Evolutionary conservation across 2,329 filamentous ascomycete species (phyloP).

Genomic region (Trichoderma atrobrunneum): DNA sequence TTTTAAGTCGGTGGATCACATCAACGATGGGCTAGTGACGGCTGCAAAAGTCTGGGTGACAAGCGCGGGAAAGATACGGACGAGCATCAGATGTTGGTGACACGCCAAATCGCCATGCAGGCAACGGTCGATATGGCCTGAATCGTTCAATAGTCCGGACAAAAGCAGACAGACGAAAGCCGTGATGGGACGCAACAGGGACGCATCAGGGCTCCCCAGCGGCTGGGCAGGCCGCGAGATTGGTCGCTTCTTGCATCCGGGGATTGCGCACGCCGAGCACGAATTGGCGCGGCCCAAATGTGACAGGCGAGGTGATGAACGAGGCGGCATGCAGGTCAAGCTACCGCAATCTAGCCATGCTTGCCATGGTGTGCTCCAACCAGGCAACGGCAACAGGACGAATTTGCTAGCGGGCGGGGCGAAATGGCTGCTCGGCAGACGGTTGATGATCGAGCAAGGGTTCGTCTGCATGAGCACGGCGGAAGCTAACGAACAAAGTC

Average conservation of each 20-base stretch:
- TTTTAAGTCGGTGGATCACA: slow-evolving; percentile 13
- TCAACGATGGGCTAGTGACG: slow-evolving; percentile 1
- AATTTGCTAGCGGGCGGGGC: slow-evolving; percentile 3
- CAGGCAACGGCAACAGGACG: not conserved
- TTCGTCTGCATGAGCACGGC: not conserved
- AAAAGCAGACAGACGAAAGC: not conserved
- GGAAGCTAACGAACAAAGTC: slow-evolving; percentile 5
- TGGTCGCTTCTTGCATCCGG: slow-evolving; percentile 39
- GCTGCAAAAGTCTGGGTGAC: not conserved
- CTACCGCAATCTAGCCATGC: not conserved
- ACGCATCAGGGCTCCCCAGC: slow-evolving; percentile 31
- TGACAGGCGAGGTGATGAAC: slow-evolving; percentile 21
- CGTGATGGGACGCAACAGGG: slow-evolving; percentile 8
- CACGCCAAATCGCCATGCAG: slow-evolving; percentile 33
- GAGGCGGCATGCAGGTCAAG: slow-evolving; percentile 29
- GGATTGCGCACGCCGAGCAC: slow-evolving; percentile 20
- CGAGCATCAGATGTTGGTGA: slow-evolving; percentile 19
- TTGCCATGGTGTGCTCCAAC: not conserved
- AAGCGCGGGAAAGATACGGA: slow-evolving; percentile 1
- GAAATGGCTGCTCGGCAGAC: slow-evolving; percentile 13
- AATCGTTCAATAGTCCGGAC: slow-evolving; percentile 26
- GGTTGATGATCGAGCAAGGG: slow-evolving; percentile 9
- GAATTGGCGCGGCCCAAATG: slow-evolving; percentile 21
- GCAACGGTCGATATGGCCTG: slow-evolving; percentile 13
- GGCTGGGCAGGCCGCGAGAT: slow-evolving; percentile 50